Base-by-base conservation (phyloP, 2,329 filamentous ascomycete genomes). In the Pezicula rhizophila region DNA sequence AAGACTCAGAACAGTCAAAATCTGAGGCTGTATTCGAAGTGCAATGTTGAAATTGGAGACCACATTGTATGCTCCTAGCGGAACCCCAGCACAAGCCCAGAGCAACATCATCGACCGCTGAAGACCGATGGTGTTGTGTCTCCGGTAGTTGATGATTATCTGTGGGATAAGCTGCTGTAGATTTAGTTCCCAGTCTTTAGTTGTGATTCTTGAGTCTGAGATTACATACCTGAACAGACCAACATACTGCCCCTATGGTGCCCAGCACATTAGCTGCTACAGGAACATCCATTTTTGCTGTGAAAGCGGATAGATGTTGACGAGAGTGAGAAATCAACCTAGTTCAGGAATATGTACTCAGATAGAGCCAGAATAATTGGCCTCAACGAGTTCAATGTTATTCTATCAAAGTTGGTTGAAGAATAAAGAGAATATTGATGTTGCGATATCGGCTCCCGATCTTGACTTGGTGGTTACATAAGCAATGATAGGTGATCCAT, bases 31-130 rank as follows among this genome's bases (percentile, higher is more conserved):
- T 37, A 66, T 58, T 35, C 48, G 51, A 2, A 66, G 45, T 5
- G 64, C 63, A 25, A 64, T 53, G 40, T 65, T 66, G 49, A 66
- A 64, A 26, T 59, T 48, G 7, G 50, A 53, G 4, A 56, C 43
- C 42, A 64, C 61, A 42, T 66, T 66, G 45, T 57, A 74, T 57
- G 56, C 66, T 2, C 84, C 84, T 0, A 87, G 69, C 0, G 83
- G 83, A 0, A 87, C 78, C 0, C 84, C 84, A 1, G 84, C 84
- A 68, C 74, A 78, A 0, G 81, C 80, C 76, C 84, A 87, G 2
- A 86, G 71, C 62, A 87, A 76, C 82, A 87, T 87, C 83, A 87
- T 86, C 0, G 79, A 79, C 0, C 79, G 75, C 44, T 86, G 82
- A 0, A 87, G 70, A 0, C 83, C 84, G 1, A 71, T 76, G 1